Base-by-base conservation (phyloP, 768 basidiomycete genomes). In the Gelatoporia subvermispora region DNA sequence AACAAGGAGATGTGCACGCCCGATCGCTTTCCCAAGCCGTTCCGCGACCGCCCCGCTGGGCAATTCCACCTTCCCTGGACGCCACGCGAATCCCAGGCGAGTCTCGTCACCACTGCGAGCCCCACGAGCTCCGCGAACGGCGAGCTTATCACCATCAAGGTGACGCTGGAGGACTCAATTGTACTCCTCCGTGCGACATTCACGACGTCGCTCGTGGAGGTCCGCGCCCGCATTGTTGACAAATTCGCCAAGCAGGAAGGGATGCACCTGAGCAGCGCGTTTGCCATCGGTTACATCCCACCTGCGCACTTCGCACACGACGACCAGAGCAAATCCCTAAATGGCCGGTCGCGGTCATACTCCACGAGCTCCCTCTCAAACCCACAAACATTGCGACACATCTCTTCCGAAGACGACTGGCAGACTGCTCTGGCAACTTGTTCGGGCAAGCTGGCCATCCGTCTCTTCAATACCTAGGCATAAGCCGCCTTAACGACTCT, bases 211-310 rank as follows among this genome's bases (percentile, higher is more conserved):
- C 74, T 81, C 47, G 56, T 63, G 16, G 79, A 81, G 39, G 57
- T 88, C 15, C 81, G 82, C 50, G 67, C 68, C 44, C 74, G 76
- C 41, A 67, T 90, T 21, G 75, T 76, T 52, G 77, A 82, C 47
- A 88, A 87, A 57, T 82, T 89, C 59, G 72, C 76, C n/a, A 70
- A 73, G 20, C 77, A 81, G 56, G 83, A 82, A 61, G 74, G 73
- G 41, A 55, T 81, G 37, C 68, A 72, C 11, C 74, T 88, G 20
- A 72, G 72, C 0, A 67, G 73, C 7, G 65, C 71, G 1, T 88
- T 88, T 60, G 72, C 71, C 8, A 64, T 88, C 25, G 78, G 76
- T 17, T 75, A 80, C 54, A 58, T 77, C 41, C 70, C 78, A 47
- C 72, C 74, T 18, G 25, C 57, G 8, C 45, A 52, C 4, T 22